Evolutionary conservation across 1,284 basidiomycete genomes (phyloP).

Genomic region (Caloboletus firmus): DNA sequence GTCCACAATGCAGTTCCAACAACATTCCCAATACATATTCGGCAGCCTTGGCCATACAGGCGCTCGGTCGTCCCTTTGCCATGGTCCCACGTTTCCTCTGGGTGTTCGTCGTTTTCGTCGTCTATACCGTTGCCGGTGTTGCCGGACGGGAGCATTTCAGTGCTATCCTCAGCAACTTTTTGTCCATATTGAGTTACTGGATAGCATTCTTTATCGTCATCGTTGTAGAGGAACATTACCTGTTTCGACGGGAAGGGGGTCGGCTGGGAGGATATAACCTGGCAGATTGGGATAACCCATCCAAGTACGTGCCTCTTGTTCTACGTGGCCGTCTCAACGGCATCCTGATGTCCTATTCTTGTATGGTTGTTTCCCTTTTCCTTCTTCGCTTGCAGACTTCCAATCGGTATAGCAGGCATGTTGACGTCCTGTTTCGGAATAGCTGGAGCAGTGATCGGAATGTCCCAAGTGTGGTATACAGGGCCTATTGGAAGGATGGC

Average conservation of each 20-base stretch:
- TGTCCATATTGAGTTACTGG: constrained; percentile 66
- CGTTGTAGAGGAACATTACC: constrained; percentile 55
- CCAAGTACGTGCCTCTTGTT: constrained; percentile 31
- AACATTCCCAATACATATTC: constrained; percentile 64
- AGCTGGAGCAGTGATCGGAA: constrained; percentile 49
- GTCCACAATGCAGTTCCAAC: constrained; percentile 43
- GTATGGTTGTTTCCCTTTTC: no score
- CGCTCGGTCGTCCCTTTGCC: constrained; percentile 53
- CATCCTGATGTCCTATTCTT: background rate
- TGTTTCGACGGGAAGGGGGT: constrained; percentile 50
- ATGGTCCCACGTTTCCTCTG: constrained; percentile 61
- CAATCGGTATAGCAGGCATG: constrained; percentile 56
- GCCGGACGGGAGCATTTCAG: constrained; percentile 63
- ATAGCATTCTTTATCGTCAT: constrained; percentile 60
- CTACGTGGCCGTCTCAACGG: background rate
- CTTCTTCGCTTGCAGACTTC: constrained; percentile 39
- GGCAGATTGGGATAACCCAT: constrained; percentile 52
- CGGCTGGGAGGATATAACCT: constrained; percentile 54
- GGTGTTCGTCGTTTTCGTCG: constrained; percentile 52
- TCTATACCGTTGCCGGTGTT: constrained; percentile 61
- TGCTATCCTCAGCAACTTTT: constrained; percentile 53
- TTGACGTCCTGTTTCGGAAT: constrained; percentile 49
- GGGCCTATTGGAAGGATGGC: constrained; percentile 49
- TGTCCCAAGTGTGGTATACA: constrained; percentile 53
- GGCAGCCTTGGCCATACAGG: constrained; percentile 55